Evolutionary conservation across 129 eudicot genomes (phyloP), one percentile per base, ranked within the genome.

Genomic region (Flaveria bidentis): DNA sequence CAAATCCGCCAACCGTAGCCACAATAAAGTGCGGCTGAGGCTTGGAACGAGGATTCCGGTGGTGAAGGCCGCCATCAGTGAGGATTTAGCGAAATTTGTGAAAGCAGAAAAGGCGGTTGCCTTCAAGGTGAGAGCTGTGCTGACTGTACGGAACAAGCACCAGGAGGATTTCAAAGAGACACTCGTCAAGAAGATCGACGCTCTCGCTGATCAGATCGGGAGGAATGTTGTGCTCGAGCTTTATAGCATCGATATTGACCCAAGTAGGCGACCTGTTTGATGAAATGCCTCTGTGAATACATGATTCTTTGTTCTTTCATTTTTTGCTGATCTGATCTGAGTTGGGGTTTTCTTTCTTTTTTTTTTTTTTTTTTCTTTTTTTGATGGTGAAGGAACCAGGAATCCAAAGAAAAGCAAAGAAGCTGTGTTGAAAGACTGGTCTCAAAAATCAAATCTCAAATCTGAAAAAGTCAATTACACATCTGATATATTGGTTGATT

Each of bases 371-470:
- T 46, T 46, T 78, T 4, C 47, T 14, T 71, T 18, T 3, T 63
- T 10, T 80, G 41, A 60, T 73, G 61, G 33, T 84, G 58, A 46
- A 94, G 98, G 84, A 81, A 86, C 91, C 16, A 89, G 81, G 84
- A 84, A 75, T 18, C 85, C 98, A 49, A 94, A 88, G 85, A 91
- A 73, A 73, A 94, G 98, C 77, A 87, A 76, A 39, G 83, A 84
- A 80, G 88, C 88, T 9, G 96, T 86, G 69, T 61, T 94, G 56
- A 93, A 86, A 75, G 98, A 94, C 76, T 94, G 98, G 98, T 87
- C 97, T 9, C 82, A 89, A 76, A 94, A 91, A 73, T 88, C 91
- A 46, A 91, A 87, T 25, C 73, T 87, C 3, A 91, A 91, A 78
- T 80, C 92, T 0, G 98, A 94, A 78, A 91, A 81, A 17, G 96